Evolutionary conservation across 495 filamentous ascomycete genomes (phyloP).

Genomic region (Penicillium malachiteum): DNA sequence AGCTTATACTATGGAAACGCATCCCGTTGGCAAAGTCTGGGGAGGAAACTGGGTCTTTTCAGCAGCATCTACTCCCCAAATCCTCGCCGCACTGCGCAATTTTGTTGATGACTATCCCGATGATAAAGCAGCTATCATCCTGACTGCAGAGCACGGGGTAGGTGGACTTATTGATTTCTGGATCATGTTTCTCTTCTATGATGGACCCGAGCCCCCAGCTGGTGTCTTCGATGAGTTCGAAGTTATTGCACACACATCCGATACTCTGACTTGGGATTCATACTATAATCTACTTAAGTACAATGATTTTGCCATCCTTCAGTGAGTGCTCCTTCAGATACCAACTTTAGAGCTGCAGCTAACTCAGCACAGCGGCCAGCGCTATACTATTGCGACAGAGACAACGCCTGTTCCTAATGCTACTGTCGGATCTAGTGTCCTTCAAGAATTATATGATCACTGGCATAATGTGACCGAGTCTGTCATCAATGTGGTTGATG

Average conservation of each 20-base stretch:
- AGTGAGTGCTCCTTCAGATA: constrained; percentile 11
- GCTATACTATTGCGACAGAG: constrained; percentile 57
- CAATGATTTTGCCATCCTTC: constrained; percentile 39
- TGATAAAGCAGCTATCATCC: constrained; percentile 53
- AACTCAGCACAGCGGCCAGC: constrained; percentile 35
- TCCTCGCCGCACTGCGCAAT: constrained; percentile 50
- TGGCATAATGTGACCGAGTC: constrained; percentile 48
- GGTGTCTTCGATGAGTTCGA: constrained; percentile 58
- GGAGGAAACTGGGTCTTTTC: constrained; percentile 54
- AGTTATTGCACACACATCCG: constrained; percentile 45
- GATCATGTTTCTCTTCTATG: constrained; percentile 64
- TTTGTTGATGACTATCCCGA: constrained; percentile 52
- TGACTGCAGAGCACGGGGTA: constrained; percentile 51
- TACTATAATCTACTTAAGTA: constrained; percentile 50
- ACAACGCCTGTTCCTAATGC: constrained; percentile 53
- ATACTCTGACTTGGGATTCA: constrained; percentile 50
- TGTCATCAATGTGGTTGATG: constrained; percentile 42
- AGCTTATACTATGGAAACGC: constrained; percentile 49
- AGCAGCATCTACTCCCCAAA: constrained; percentile 37
- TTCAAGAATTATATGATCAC: constrained; percentile 50
- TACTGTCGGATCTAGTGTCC: constrained; percentile 36
- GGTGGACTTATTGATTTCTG: constrained; percentile 46
- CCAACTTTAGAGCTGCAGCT: neutral
- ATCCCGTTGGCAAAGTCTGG: constrained; percentile 44
- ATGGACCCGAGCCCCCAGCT: constrained; percentile 53